Base-by-base conservation (phyloP, 176 grass and related monocot genomes). In the Oryza officinalis region DNA sequence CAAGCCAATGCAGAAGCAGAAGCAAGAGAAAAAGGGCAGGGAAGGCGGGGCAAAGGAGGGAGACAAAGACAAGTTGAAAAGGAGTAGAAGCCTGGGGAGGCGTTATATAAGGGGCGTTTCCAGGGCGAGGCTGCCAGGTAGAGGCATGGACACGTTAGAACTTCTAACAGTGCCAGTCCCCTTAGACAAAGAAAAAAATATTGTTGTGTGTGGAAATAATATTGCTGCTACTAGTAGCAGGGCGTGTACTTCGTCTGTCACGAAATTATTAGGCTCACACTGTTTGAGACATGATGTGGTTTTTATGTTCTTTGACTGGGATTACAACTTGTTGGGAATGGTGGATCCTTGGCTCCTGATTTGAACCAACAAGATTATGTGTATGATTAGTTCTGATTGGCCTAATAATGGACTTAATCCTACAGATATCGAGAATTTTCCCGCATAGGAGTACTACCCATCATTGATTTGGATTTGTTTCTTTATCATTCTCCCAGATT, bases 1-100 rank as follows among this genome's bases (percentile, higher is more conserved):
- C 76, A 69, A 83, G 35, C 54, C 78, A 87, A 84, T 65, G 77
- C 57, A 35, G 45, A 27, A 63, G 70, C 67, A 37, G 60, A 40
- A 80, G 63, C 57, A 61, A 85, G 80, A 85, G 80, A 84, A 28
- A 28, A 85, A 67, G 71, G 73, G 78, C 17, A 61, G 57, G 69
- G 66, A 63, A 59, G 73, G 73, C 78, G 33, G 33, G 33, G 33
- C 33, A 35, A 35, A 35, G 52, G 78, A 86, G 83, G 52, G 78
- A 86, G 83, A 78, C 83, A 89, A 69, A 80, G 82, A 59, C 88
- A 78, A 83, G 68, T 79, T 74, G 88, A 77, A 90, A 90, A 90
- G 78, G 84, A 63, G 80, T 25, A 83, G 84, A 87, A 80, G 75
- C 75, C 70, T 76, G 88, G 49, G 75, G 84, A 74, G 63, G 81